These are phyloP conservation scores for Rubia occidens DNA, from an alignment of 305 asterid species.

Conservation along the genomic window DNA sequence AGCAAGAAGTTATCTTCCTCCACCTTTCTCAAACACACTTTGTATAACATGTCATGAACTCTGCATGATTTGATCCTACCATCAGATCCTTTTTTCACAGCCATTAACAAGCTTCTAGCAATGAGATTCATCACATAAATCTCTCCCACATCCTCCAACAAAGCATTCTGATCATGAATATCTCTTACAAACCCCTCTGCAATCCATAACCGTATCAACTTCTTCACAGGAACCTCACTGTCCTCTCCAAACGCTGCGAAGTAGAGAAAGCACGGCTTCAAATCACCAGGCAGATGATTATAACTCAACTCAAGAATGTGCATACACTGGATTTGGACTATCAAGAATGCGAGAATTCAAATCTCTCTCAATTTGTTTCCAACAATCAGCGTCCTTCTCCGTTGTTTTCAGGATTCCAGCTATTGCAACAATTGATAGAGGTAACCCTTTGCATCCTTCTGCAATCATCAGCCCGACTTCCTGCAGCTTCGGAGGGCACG, in stretches of 20 bases:
- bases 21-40: conserved; percentile 3
- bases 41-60: conserved; percentile 7
- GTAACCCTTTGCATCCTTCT: conserved; percentile 16
- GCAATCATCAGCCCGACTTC: conserved; percentile 3
- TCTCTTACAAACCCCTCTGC: conserved; percentile 18
- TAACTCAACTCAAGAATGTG: conserved; percentile 11
- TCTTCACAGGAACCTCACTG: conserved; percentile 14
- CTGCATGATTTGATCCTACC: conserved; percentile 15
- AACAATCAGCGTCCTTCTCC: not conserved
- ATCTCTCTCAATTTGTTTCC: conserved; percentile 11
- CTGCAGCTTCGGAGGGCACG: not conserved
- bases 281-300: conserved; percentile 8
- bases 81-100: conserved; percentile 2
- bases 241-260: conserved; percentile 14
- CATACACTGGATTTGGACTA: not conserved
- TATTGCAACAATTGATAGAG: conserved; percentile 11
- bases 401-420: conserved; percentile 4
- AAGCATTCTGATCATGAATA: not conserved
- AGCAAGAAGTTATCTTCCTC: conserved; percentile 4
- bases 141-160: conserved; percentile 12
- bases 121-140: conserved; percentile 16
- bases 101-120: conserved; percentile 11
- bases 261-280: conserved; percentile 23
- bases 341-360: not conserved
- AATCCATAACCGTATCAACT: conserved; percentile 11